A percentile compares a stretch with the other conserved stretches of the same genome.
phyloP scores from a whole-genome alignment of 768 basidiomycete genomes.

The Pleurotus salmoneostramineus region DNA sequence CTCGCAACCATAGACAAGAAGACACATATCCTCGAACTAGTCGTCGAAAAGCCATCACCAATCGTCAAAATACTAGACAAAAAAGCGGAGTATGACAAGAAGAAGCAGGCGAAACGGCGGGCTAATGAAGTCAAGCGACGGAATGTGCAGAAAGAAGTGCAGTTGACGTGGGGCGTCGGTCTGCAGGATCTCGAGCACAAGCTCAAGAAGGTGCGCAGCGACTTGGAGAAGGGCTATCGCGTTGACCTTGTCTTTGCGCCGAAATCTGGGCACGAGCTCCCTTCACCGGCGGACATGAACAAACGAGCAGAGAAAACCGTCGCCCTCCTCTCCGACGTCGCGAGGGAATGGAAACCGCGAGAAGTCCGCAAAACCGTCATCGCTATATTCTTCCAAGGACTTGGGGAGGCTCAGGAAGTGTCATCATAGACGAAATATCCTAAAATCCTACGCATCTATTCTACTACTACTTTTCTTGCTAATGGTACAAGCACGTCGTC shows the following conservation, averaged over 20 bases:
- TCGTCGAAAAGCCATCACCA: conserved; percentile 42
- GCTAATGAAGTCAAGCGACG: conserved; percentile 26
- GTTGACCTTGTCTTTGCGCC: conserved; percentile 53
- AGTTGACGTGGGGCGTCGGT: conserved; percentile 65
- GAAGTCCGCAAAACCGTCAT: conserved; percentile 33
- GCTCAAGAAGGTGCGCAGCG: conserved; percentile 49
- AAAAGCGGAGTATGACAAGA: conserved; percentile 34
- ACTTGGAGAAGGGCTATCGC: conserved; percentile 55
- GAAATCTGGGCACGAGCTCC: conserved; percentile 40
- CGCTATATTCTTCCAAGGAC: conserved; percentile 41
- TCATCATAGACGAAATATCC: conserved; percentile 2
- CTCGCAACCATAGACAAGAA: conserved; percentile 39
- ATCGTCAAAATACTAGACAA: conserved; percentile 58
- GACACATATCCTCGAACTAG: conserved; percentile 51
- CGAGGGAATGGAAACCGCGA: conserved; percentile 48
- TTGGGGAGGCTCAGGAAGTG: conserved; percentile 11
- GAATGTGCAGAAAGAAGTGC: conserved; percentile 56
- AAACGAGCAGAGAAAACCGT: conserved; percentile 40
- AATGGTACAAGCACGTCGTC: not conserved
- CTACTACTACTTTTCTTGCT: conserved; percentile 13
- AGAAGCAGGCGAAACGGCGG: conserved; percentile 31
- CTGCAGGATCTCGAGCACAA: conserved; percentile 63
- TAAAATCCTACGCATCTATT: not conserved
- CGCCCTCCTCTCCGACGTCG: conserved; percentile 40
- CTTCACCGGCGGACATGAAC: conserved; percentile 34